Conservation (phyloP, 257 asterid species). For the Verbascum thapsus region DNA sequence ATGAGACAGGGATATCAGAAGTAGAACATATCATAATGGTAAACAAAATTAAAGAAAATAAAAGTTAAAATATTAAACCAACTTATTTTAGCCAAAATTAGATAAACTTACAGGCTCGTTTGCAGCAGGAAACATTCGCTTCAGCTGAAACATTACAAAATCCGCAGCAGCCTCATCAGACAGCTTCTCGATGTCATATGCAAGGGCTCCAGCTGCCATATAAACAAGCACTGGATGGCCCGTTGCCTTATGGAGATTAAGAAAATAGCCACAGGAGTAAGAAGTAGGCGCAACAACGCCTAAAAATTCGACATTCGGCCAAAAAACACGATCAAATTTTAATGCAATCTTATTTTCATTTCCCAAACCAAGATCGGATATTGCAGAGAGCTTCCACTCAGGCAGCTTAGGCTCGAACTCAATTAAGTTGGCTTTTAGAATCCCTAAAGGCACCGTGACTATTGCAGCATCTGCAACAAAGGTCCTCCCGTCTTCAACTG, state of each 20-base stretch:
- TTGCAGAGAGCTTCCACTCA: conserved; percentile 89
- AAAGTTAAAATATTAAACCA: neutral
- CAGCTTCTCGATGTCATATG: conserved; percentile 87
- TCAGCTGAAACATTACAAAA: conserved; percentile 82
- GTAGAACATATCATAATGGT: neutral
- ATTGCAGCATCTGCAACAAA: conserved; percentile 90
- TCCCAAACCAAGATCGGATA: conserved; percentile 92
- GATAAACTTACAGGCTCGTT: conserved; percentile 72
- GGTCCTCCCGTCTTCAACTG: conserved; percentile 72
- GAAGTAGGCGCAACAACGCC: conserved; percentile 87
- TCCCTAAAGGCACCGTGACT: conserved; percentile 88
- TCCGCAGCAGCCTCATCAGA: conserved; percentile 72
- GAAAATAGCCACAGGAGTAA: conserved; percentile 90
- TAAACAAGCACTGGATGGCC: conserved; percentile 90
- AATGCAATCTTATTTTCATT: conserved; percentile 91
- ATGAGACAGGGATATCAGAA: neutral
- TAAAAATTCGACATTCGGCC: conserved; percentile 93
- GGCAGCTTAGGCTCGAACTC: conserved; percentile 89
- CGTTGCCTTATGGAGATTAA: conserved; percentile 95
- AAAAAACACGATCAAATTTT: conserved; percentile 70
- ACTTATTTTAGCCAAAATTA: neutral
- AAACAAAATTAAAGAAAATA: neutral
- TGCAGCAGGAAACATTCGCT: conserved; percentile 85
- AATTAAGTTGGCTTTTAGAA: conserved; percentile 75
- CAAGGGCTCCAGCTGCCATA: conserved; percentile 97